Base-by-base conservation (phyloP, 176 grass and related monocot genomes). In the Rhipidocladum racemiflorum region DNA sequence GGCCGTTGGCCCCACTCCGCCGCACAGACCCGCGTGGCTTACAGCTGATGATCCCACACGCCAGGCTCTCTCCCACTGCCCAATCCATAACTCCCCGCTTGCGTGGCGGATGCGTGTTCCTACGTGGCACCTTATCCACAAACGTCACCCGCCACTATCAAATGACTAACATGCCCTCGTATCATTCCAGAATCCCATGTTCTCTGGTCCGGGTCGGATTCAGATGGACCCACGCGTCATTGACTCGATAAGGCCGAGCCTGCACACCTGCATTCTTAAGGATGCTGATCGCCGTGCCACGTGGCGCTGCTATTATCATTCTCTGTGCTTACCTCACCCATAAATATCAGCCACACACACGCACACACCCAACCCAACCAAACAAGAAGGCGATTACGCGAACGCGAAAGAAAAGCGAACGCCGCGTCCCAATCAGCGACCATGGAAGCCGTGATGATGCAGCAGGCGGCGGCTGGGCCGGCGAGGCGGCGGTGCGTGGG, bases 71-170 rank as follows among this genome's bases (percentile, higher is more conserved):
- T 54, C 51, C 18, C 51, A 46, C 18, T 1, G 50, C 38, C 63
- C 34, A 24, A 7, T 17, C 48, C 77, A 15, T 0, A 3, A 0
- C 42, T 5, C 1, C 25, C 57, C 9, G 1, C 10, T 34, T 11
- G 42, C 78, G 85, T 75, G 85, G 78, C 50, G 16, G 29, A 46
- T 28, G 16, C 63, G 40, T 42, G 4, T 6, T 81, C 42, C 43
- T 61, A 51, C 45, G 65, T 83, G 72, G 3, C 56, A 27, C 27
- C 80, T 78, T 83, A 82, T 83, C 86, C 72, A 45, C 79, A 32
- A 32, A 72, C 20, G 6, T 34, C 5, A 24, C 40, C 21, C 28
- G 29, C 28, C 0, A 13, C 40, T 10, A 9, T 28, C 6, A 71
- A 23, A 53, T 72, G 83, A 78, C 40, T 5, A 13, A 2, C 45